Evolutionary conservation across 768 basidiomycete genomes (phyloP).

Genomic region (Termitomyces sp.): DNA sequence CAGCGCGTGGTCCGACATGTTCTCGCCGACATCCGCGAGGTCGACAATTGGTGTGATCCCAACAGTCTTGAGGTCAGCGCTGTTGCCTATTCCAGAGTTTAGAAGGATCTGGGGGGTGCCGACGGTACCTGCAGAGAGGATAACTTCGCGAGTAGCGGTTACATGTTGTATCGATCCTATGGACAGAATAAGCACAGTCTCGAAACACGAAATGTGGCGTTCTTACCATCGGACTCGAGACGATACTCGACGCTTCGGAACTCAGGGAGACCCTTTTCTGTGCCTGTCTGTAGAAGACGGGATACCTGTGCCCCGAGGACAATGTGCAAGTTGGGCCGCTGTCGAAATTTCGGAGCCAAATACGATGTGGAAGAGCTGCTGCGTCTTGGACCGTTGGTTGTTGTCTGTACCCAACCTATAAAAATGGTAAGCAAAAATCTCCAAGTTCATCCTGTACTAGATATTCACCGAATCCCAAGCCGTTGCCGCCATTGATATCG

Average conservation of each 20-base stretch:
- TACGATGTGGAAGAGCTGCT: slow-evolving; percentile 25
- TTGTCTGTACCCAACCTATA: slow-evolving; percentile 20
- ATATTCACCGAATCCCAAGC: slow-evolving; percentile 15
- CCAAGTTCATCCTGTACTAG: not conserved
- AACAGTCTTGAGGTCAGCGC: slow-evolving; percentile 13
- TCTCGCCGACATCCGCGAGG: slow-evolving; percentile 34
- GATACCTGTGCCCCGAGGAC: slow-evolving; percentile 24
- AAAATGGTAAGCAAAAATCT: not conserved
- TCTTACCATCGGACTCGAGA: slow-evolving; percentile 1
- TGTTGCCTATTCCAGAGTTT: slow-evolving; percentile 33
- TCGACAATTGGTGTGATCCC: slow-evolving; percentile 24
- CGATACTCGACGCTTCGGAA: slow-evolving; percentile 19
- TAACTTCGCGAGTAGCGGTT: slow-evolving; percentile 18
- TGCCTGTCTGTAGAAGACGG: slow-evolving; percentile 19
- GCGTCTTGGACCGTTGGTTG: slow-evolving; percentile 16
- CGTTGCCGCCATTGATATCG: slow-evolving; percentile 21
- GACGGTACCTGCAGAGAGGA: slow-evolving; percentile 22
- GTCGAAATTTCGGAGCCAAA: slow-evolving; percentile 17
- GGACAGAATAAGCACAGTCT: slow-evolving; percentile 4
- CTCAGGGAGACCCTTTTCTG: not conserved
- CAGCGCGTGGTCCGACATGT: slow-evolving; percentile 30
- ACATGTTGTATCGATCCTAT: slow-evolving; percentile 9
- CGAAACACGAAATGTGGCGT: not conserved
- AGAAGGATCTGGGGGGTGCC: slow-evolving; percentile 28
- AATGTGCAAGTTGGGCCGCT: slow-evolving; percentile 22